These are phyloP conservation scores for Gloeophyllum trabeum DNA, from an alignment of 768 basidiomycete species.

Conservation along the genomic window DNA sequence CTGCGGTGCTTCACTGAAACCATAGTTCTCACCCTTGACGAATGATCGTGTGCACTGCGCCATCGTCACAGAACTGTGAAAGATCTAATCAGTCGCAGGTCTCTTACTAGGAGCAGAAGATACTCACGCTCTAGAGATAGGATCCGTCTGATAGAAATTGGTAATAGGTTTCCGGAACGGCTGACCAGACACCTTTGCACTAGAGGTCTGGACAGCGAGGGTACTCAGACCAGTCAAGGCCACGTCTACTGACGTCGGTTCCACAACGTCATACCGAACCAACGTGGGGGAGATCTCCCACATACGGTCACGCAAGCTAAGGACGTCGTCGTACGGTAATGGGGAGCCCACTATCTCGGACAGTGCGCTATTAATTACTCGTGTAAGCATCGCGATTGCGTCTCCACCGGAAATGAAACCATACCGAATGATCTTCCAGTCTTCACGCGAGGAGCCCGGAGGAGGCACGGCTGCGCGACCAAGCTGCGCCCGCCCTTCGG, in stretches of 20 bases:
- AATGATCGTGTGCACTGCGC: conserved; percentile 87
- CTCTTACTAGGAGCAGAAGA: background rate
- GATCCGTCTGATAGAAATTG: conserved; percentile 96
- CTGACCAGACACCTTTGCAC: conserved; percentile 42
- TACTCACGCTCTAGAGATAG: conserved; percentile 86
- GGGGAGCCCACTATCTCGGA: conserved; percentile 77
- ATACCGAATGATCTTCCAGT: conserved; percentile 93
- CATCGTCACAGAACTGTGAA: conserved; percentile 81
- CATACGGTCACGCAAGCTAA: conserved; percentile 80
- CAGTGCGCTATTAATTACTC: conserved; percentile 71
- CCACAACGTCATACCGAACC: conserved; percentile 74
- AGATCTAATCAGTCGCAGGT: conserved; percentile 3
- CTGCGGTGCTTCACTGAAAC: conserved; percentile 37
- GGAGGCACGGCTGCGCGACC: conserved; percentile 87
- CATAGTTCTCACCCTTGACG: conserved; percentile 60
- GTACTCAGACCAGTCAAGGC: conserved; percentile 58
- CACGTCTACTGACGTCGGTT: conserved; percentile 65
- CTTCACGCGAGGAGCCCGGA: conserved; percentile 92
- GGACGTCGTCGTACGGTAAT: conserved; percentile 82
- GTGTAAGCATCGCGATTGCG: too few relatives aligned
- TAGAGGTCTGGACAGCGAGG: conserved; percentile 38
- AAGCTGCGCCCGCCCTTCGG: conserved; percentile 87
- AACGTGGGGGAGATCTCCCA: conserved; percentile 94
- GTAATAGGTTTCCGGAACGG: conserved; percentile 70
- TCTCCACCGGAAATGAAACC: conserved; percentile 11